Evolutionary conservation across 2,329 filamentous ascomycete species (phyloP), one percentile per base, ranked within the genome.

Genomic region (Teratosphaeria gauchensis): DNA sequence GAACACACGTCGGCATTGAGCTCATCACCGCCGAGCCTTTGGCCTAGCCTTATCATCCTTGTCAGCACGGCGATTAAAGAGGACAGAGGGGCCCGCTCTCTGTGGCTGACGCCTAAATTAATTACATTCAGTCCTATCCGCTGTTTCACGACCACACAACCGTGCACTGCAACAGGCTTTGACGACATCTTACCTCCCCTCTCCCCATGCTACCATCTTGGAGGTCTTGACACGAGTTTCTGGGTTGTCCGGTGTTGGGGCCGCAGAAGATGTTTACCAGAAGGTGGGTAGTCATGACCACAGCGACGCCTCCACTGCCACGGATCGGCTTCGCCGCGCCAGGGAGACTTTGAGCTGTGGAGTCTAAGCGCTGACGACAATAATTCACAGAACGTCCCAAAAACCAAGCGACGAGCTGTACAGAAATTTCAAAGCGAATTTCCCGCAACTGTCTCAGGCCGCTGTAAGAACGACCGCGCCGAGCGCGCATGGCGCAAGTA

Each of bases 401-500:
- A 95, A 95, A 78, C 91, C 91, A 58, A 86, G 84, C 73, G 88
- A 92, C 71, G 89, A 92, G 68, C 82, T 96, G 70, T 85, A 94
- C 72, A 85, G 85, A 75, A 86, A 84, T 73, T 96, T 96, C 77
- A 89, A 89, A 73, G 84, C 89, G 69, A 86, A 84, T 65, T 96
- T 95, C 69, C 88, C 90, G 53, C 84, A 92, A 67, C 78, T 95
- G 52, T 59, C 66, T 65, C 69, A 74, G 53, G 68, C 82, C 56
- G 78, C 80, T 68, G 75, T 65, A 72, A 80, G 56, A 71, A 76
- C 79, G 57, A 73, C 80, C 67, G 68, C 77, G 65, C 67, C 72
- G 65, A 69, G 76, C 68, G 68, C 76, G 63, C 66, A 68, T 55
- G 65, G 70, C 61, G 67, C 46, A 33, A 28, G 69, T 28, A 66